Conservation (phyloP, 805 yeast species). For the Lachancea nothofagi region DNA sequence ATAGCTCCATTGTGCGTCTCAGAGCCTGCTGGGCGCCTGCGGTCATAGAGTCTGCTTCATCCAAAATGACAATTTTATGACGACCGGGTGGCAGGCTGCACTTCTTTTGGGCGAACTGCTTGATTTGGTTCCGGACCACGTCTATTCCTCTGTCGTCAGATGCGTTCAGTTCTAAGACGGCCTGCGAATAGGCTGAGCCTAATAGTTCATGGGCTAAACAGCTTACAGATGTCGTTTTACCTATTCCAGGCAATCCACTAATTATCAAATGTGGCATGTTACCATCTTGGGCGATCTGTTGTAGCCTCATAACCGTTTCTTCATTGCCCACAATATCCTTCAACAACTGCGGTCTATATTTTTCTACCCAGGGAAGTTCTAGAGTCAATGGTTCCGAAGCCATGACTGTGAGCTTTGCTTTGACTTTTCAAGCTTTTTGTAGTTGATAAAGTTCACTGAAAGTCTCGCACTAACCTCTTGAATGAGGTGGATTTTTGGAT, state of each 20-base stretch:
- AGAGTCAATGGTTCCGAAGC: slow-evolving; percentile 12
- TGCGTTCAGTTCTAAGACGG: slow-evolving; percentile 89
- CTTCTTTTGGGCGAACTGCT: slow-evolving; percentile 93
- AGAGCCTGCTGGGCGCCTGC: slow-evolving; percentile 95
- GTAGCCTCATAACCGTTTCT: slow-evolving; percentile 80
- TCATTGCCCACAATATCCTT: slow-evolving; percentile 90
- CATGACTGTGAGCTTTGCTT: slow-evolving; percentile 1
- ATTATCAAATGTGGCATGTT: slow-evolving; percentile 96
- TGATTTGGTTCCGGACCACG: slow-evolving; percentile 88
- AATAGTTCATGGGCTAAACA: slow-evolving; percentile 82
- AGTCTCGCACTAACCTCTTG: not conserved
- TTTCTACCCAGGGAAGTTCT: slow-evolving; percentile 73
- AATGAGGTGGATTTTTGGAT: not conserved
- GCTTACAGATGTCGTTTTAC: slow-evolving; percentile 90
- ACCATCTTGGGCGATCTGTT: slow-evolving; percentile 83
- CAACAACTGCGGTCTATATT: slow-evolving; percentile 76
- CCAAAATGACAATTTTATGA: slow-evolving; percentile 88
- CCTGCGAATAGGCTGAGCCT: slow-evolving; percentile 68
- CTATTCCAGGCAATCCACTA: slow-evolving; percentile 95
- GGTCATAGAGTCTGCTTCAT: slow-evolving; percentile 96
- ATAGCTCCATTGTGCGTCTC: slow-evolving; percentile 91
- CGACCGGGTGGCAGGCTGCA: slow-evolving; percentile 81
- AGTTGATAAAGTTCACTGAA: not conserved
- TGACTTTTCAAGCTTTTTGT: not conserved
- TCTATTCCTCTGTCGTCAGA: slow-evolving; percentile 97